Base-by-base conservation (phyloP, 345 rosid genomes). In the Eucalyptus globulus region DNA sequence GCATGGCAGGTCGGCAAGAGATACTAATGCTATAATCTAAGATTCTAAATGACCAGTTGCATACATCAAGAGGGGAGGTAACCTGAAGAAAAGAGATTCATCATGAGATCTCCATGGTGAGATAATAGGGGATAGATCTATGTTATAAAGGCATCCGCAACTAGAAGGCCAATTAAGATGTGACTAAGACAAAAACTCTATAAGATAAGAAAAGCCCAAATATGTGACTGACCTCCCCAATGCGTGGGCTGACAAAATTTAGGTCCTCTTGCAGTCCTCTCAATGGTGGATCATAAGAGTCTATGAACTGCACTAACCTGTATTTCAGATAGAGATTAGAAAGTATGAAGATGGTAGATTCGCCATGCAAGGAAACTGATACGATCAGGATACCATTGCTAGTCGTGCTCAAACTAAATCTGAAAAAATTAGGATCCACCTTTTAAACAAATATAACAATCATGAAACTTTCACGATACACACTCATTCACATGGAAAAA, bases 211-310 rank as follows among this genome's bases (percentile, higher is more conserved):
- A 49, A 86, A 83, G 31, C 87, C 86, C 87, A 88, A 67, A 89
- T 62, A 93, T 22, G 87, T 56, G 31, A 91, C 90, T 91, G 88
- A 98, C 99, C 99, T 98, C 99, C 93, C 99, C 99, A 89, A 98
- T 96, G 83, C 99, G 99, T 89, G 99, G 99, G 90, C 98, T 98
- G 91, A 96, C 99, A 93, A 98, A 97, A 95, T 98, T 97, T 80
- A 98, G 93, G 91, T 98, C 99, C 92, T 98, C 99, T 89, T 98
- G 99, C 90, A 98, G 94, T 87, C 99, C 99, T 94, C 97, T 98
- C 93, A 97, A 90, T 50, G 99, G 99, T 67, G 98, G 99, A 92
- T 98, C 99, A 92, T 96, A 98, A 72, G 99, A 96, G 90, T 98
- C 99, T 87, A 98, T 96, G 93, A 96, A 98, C 62, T 97, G 98